These are phyloP conservation scores for Geotrichum histeridarum DNA, from an alignment of 1,139 yeast species.

Conservation along the genomic window DNA sequence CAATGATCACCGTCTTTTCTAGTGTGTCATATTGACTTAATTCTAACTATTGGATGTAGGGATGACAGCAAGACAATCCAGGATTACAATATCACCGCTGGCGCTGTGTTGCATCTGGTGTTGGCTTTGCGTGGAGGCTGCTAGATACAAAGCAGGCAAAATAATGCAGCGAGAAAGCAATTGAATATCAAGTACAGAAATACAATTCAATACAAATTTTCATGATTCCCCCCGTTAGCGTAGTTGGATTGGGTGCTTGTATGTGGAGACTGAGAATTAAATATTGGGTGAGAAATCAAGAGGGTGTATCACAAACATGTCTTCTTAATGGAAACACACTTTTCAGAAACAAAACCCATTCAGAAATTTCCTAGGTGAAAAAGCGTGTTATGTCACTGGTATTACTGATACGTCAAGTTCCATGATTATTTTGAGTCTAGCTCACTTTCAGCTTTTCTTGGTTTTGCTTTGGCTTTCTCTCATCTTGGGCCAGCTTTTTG, in stretches of 20 bases:
- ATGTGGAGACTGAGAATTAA: too few relatives aligned
- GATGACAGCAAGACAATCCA: conserved; percentile 68
- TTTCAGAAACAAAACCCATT: too few relatives aligned
- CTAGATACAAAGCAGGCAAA: conserved; percentile 11
- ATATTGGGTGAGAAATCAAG: too few relatives aligned
- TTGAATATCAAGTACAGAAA: background rate
- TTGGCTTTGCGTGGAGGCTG: conserved; percentile 84
- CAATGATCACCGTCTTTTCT: background rate
- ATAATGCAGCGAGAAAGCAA: background rate
- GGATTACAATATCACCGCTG: conserved; percentile 57
- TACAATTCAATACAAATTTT: too few relatives aligned
- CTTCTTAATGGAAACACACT: too few relatives aligned
- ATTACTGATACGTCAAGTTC: too few relatives aligned
- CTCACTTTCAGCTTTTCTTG: background rate
- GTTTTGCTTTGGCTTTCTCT: background rate
- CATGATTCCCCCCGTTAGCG: too few relatives aligned
- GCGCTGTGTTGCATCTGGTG: conserved; percentile 82
- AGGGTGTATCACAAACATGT: too few relatives aligned
- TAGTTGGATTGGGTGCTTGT: too few relatives aligned
- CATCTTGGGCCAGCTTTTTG: background rate
- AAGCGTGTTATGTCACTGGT: too few relatives aligned
- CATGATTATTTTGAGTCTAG: too few relatives aligned
- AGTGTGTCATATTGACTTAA: background rate
- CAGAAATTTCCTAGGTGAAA: too few relatives aligned
- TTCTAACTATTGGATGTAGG: conserved; percentile 30